A percentile compares a stretch with the other conserved stretches of the same genome.
phyloP scores from a whole-genome alignment of 1,284 basidiomycete species.

The Abortiporus biennis region DNA sequence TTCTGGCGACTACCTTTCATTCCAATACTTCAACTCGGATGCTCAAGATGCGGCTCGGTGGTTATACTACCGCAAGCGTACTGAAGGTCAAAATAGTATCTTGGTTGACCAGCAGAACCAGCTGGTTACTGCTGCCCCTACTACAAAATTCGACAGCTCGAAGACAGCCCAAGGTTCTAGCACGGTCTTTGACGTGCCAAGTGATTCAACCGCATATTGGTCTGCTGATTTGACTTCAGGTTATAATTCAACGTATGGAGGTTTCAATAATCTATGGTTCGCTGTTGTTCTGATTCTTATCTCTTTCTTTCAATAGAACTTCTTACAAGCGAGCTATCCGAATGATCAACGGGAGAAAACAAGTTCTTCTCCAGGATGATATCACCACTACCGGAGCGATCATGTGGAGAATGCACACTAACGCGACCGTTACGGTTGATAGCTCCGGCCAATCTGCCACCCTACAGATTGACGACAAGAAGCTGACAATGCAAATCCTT shows the following conservation, averaged over 20 bases:
- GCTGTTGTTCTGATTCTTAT: neutral
- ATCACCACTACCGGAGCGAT: constrained; percentile 54
- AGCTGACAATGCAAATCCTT: constrained; percentile 43
- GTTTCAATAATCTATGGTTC: constrained; percentile 8
- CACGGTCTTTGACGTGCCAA: constrained; percentile 57
- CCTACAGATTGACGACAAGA: constrained; percentile 55
- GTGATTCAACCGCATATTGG: constrained; percentile 80
- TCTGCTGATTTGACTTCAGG: constrained; percentile 75
- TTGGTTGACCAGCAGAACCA: constrained; percentile 80
- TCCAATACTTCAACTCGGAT: constrained; percentile 69
- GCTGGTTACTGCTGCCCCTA: constrained; percentile 68
- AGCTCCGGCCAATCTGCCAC: constrained; percentile 52
- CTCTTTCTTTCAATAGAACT: constrained; percentile 29
- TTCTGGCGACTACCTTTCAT: constrained; percentile 76
- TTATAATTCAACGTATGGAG: constrained; percentile 69
- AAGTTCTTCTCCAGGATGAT: constrained; percentile 91
- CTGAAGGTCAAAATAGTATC: constrained; percentile 96
- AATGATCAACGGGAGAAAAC: constrained; percentile 79
- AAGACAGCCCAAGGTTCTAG: constrained; percentile 77
- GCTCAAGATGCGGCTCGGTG: constrained; percentile 68
- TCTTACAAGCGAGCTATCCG: constrained; percentile 86
- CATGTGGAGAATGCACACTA: constrained; percentile 96
- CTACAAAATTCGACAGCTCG: constrained; percentile 48
- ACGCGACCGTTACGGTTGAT: constrained; percentile 54
- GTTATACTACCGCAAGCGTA: constrained; percentile 94